Conservation (phyloP, 106 monocot genomes). For the Allium sativum region DNA sequence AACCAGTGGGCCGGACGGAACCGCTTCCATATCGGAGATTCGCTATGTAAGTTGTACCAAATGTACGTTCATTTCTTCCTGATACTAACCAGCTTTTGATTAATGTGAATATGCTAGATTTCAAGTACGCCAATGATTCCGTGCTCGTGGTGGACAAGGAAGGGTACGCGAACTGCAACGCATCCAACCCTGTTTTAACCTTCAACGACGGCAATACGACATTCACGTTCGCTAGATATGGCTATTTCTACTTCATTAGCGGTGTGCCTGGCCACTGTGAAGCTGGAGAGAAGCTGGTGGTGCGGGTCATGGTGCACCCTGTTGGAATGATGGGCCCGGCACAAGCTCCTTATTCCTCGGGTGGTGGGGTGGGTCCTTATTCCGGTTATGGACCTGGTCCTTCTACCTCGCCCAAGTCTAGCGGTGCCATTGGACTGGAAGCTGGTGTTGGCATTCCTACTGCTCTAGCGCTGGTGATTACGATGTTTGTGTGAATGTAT, state of each 20-base stretch:
- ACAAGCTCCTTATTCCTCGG: background rate
- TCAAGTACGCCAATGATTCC: constrained; percentile 62
- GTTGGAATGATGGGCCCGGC: background rate
- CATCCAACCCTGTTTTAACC: constrained; percentile 10
- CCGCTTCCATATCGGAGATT: constrained; percentile 46
- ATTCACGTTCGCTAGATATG: constrained; percentile 36
- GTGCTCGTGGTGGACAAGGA: constrained; percentile 39
- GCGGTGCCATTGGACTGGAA: background rate
- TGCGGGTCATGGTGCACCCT: constrained; percentile 60
- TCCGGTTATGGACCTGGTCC: background rate
- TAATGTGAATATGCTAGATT: constrained; percentile 16
- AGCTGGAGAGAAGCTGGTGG: constrained; percentile 41
- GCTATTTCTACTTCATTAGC: constrained; percentile 62
- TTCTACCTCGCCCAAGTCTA: background rate
- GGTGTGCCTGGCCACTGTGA: constrained; percentile 39
- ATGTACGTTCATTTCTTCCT: background rate
- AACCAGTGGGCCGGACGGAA: constrained; percentile 41
- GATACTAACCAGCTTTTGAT: background rate
- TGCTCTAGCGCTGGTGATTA: background rate
- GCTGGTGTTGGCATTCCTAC: background rate
- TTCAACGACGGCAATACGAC: constrained; percentile 40
- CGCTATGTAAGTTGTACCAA: constrained; percentile 21
- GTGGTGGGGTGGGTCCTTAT: background rate
- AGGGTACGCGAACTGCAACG: constrained; percentile 39
- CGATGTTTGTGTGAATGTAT: constrained; percentile 7